These are phyloP conservation scores for Venturia carpophila DNA, from an alignment of 2,329 filamentous ascomycete species.

Conservation along the genomic window DNA sequence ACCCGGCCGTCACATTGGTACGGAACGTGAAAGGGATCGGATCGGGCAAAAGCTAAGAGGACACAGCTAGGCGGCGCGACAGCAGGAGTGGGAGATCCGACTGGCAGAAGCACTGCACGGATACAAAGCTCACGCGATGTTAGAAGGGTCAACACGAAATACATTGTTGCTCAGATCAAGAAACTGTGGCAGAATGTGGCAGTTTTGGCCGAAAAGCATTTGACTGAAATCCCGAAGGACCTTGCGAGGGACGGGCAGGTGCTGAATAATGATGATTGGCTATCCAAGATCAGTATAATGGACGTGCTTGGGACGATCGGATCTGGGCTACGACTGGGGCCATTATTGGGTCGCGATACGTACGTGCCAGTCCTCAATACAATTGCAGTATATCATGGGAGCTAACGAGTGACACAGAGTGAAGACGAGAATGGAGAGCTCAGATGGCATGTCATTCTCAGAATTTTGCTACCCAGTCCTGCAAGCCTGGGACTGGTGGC, in stretches of 20 bases:
- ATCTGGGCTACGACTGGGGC: conserved; percentile 64
- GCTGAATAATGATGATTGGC: conserved; percentile 79
- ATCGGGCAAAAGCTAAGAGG: conserved; percentile 33
- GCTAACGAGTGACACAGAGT: conserved; percentile 44
- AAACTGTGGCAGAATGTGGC: conserved; percentile 70
- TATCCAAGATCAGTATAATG: conserved; percentile 61
- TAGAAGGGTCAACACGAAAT: conserved; percentile 56
- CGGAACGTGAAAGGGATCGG: conserved; percentile 23
- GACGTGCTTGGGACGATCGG: conserved; percentile 72
- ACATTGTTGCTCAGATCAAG: conserved; percentile 62
- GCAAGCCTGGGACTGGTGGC: conserved; percentile 96
- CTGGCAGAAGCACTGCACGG: conserved; percentile 57
- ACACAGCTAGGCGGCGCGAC: conserved; percentile 55
- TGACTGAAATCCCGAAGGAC: conserved; percentile 46
- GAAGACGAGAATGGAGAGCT: conserved; percentile 68
- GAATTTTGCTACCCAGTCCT: conserved; percentile 91
- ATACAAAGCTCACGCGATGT: conserved; percentile 45
- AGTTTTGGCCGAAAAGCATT: conserved; percentile 54
- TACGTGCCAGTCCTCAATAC: conserved; percentile 40
- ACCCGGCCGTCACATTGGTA: conserved; percentile 55
- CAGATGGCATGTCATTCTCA: conserved; percentile 86
- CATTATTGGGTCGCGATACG: conserved; percentile 85
- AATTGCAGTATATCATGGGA: conserved; percentile 21
- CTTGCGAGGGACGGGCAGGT: conserved; percentile 61
- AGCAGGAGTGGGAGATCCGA: conserved; percentile 71